Conservation (phyloP, 1,284 basidiomycete genomes). For the Wolfiporia cocos region DNA sequence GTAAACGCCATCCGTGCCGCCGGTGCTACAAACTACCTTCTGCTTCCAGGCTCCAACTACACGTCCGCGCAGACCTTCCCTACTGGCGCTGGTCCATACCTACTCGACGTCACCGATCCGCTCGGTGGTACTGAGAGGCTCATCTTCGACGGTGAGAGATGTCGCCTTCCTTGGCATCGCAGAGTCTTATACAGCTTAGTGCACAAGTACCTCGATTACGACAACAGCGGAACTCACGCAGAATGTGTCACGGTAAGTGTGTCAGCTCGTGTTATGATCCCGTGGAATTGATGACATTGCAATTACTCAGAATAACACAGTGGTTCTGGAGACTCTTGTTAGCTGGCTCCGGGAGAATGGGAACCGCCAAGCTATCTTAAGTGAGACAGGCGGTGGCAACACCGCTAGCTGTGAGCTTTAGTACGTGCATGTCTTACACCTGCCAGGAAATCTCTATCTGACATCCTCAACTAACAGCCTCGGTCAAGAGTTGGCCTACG, state of each 20-base stretch:
- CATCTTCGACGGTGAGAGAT: conserved; percentile 42
- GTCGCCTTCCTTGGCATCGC: too few species aligned
- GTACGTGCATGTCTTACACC: conserved; percentile 18
- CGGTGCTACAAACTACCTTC: conserved; percentile 41
- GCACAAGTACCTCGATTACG: conserved; percentile 57
- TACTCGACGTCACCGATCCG: conserved; percentile 49
- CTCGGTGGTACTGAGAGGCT: conserved; percentile 41
- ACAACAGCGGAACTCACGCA: conserved; percentile 49
- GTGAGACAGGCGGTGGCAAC: conserved; percentile 55
- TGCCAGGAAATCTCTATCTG: not conserved
- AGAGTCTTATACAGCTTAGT: conserved; percentile 31
- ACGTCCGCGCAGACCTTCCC: conserved; percentile 41
- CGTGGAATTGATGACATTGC: not conserved
- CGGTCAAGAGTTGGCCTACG: conserved; percentile 37
- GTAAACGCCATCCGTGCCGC: conserved; percentile 45
- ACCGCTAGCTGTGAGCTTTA: conserved; percentile 40
- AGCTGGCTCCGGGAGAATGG: conserved; percentile 41
- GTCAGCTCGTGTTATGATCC: not conserved
- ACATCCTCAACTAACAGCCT: conserved; percentile 22
- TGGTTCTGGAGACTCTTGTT: conserved; percentile 38
- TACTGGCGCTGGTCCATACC: conserved; percentile 41
- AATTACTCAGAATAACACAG: conserved; percentile 35
- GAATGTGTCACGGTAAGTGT: conserved; percentile 37
- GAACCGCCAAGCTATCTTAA: conserved; percentile 48
- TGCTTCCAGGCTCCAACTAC: conserved; percentile 39